phyloP scores from a whole-genome alignment of 257 asterid species.

The Ligustrum vulgare region DNA sequence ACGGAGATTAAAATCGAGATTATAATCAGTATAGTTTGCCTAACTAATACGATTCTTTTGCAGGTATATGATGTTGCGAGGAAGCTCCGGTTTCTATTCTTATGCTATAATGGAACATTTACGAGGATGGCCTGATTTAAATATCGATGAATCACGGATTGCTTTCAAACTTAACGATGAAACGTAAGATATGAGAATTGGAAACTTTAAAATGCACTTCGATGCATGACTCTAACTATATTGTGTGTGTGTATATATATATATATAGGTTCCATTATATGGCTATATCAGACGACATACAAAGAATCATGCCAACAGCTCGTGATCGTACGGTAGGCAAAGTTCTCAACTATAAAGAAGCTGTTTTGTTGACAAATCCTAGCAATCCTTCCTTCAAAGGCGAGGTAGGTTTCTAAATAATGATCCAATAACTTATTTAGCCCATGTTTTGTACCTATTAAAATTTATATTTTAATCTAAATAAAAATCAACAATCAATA shows the following conservation, averaged over 20 bases:
- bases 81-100: conserved; percentile 37
- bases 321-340: conserved; percentile 44
- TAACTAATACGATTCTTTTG: not conserved
- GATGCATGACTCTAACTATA: not conserved
- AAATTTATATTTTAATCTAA: no score
- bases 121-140: conserved; percentile 35
- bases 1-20: no score
- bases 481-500: no score
- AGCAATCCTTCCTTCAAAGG: conserved; percentile 33
- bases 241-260: no score
- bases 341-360: conserved; percentile 60
- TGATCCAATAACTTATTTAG: not conserved
- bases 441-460: no score
- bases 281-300: conserved; percentile 67
- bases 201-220: not conserved
- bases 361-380: conserved; percentile 47
- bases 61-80: conserved; percentile 32
- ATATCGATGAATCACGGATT: conserved; percentile 28
- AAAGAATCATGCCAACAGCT: conserved; percentile 63
- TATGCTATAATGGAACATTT: conserved; percentile 35
- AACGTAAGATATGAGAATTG: conserved; percentile 15
- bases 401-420: conserved; percentile 15
- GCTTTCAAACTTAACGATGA: conserved; percentile 30
- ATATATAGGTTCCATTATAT: conserved; percentile 59
- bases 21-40: not conserved